Conservation (phyloP, 129 eudicot species). For the Pulicaria dysenterica region DNA sequence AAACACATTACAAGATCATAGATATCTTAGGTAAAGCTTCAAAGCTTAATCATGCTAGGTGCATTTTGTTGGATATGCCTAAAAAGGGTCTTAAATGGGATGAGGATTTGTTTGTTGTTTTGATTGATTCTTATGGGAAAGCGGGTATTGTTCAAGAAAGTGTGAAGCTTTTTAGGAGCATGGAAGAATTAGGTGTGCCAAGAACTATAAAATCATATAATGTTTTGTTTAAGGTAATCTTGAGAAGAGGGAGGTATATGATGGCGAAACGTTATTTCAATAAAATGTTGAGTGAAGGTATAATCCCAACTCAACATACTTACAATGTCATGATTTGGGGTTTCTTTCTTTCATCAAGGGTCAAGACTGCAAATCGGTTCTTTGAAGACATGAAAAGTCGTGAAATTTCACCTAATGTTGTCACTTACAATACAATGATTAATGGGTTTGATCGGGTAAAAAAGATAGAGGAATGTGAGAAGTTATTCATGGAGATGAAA, state of each 20-base stretch:
- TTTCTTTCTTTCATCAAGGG: constrained; percentile 61
- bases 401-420: constrained; percentile 79
- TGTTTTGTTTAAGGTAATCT: constrained; percentile 71
- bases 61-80: constrained; percentile 86
- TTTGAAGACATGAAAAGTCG: constrained; percentile 78
- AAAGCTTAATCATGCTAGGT: constrained; percentile 88
- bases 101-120: constrained; percentile 76
- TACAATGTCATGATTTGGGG: constrained; percentile 89
- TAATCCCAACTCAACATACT: constrained; percentile 67
- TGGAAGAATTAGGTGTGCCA: constrained; percentile 78
- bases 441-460: constrained; percentile 67
- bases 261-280: constrained; percentile 92
- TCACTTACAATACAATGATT: constrained; percentile 83
- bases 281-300: constrained; percentile 76
- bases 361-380: constrained; percentile 70
- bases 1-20: constrained; percentile 68
- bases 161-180: constrained; percentile 73
- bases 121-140: constrained; percentile 81
- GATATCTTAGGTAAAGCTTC: constrained; percentile 74
- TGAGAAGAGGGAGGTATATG: constrained; percentile 80
- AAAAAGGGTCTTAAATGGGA: constrained; percentile 77
- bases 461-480: constrained; percentile 75
- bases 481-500: constrained; percentile 76
- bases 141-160: constrained; percentile 87
- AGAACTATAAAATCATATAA: constrained; percentile 64